A percentile compares a stretch with the other conserved stretches of the same genome.
Evolutionary conservation across 768 basidiomycete species (phyloP).

Genomic region (Lentinula aciculospora): DNA sequence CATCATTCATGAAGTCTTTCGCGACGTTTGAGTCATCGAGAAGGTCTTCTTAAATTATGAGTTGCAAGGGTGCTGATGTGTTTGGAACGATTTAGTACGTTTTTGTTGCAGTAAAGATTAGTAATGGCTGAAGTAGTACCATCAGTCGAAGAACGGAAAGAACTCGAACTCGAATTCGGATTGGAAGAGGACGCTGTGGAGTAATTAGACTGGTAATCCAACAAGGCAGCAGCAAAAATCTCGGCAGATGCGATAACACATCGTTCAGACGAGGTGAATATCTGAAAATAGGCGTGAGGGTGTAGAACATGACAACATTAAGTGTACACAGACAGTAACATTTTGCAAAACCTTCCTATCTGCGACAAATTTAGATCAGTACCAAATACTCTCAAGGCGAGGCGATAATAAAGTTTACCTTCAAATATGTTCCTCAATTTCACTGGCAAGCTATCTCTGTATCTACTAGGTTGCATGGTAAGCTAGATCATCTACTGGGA

Average conservation of each 20-base stretch:
- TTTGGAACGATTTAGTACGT: constrained; percentile 22
- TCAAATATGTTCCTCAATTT: constrained; percentile 54
- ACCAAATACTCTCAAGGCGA: neutral
- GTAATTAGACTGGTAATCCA: constrained; percentile 53
- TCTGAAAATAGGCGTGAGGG: constrained; percentile 37
- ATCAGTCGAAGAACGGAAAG: constrained; percentile 44
- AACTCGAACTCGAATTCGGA: constrained; percentile 34
- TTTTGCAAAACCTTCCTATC: constrained; percentile 92
- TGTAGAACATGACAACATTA: neutral
- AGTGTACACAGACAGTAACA: constrained; percentile 58
- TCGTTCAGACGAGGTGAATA: constrained; percentile 93
- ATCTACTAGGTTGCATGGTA: constrained; percentile 45
- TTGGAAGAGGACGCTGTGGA: constrained; percentile 40
- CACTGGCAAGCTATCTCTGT: constrained; percentile 48
- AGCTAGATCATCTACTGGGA: neutral
- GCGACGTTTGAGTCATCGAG: constrained; percentile 99
- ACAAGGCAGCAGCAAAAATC: constrained; percentile 84
- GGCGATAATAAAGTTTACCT: constrained; percentile 29
- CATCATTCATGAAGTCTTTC: constrained; percentile 96
- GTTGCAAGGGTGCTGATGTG: constrained; percentile 44
- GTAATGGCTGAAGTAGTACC: constrained; percentile 15
- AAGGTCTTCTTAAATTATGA: constrained; percentile 92
- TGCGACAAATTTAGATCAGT: constrained; percentile 24
- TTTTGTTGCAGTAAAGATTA: constrained; percentile 32
- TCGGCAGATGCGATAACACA: constrained; percentile 97